Evolutionary conservation across 2,329 filamentous ascomycete genomes (phyloP).

Genomic region (Macrophomina tecta): DNA sequence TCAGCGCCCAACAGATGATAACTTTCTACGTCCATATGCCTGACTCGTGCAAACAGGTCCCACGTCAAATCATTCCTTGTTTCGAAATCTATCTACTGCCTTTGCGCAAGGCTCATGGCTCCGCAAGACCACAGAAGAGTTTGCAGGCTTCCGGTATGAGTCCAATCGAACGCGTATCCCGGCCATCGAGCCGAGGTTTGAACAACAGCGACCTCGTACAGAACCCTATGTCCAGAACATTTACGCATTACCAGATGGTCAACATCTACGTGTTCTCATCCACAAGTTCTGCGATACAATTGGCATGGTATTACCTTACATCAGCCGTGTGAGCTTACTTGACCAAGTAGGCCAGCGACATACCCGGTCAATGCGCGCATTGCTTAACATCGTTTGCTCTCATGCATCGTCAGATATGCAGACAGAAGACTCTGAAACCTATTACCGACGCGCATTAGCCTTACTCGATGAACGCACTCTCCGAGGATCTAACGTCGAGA

Average conservation of each 20-base stretch:
- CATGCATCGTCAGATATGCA: conserved; percentile 36
- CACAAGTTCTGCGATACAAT: neutral
- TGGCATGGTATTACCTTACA: neutral
- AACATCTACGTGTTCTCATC: neutral
- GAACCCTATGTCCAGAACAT: too few species aligned
- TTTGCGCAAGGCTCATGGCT: neutral
- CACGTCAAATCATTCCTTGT: neutral
- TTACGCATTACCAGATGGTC: neutral
- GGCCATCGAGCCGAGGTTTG: neutral
- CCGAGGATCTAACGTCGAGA: conserved; percentile 29
- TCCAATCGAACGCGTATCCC: neutral
- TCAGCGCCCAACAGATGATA: neutral
- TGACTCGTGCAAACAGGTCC: neutral
- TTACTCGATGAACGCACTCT: conserved; percentile 38
- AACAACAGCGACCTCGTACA: neutral
- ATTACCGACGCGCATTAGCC: conserved; percentile 36
- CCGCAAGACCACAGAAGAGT: neutral
- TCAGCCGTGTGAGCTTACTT: neutral
- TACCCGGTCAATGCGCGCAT: neutral
- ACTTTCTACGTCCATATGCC: too few species aligned
- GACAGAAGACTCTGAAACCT: conserved; percentile 34
- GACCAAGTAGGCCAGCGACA: neutral
- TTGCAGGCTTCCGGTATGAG: neutral
- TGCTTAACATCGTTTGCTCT: conserved; percentile 29
- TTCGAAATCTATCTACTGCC: neutral